Evolutionary conservation across 148 eudicot genomes (phyloP).

Genomic region (Nepenthes mirabilis): DNA sequence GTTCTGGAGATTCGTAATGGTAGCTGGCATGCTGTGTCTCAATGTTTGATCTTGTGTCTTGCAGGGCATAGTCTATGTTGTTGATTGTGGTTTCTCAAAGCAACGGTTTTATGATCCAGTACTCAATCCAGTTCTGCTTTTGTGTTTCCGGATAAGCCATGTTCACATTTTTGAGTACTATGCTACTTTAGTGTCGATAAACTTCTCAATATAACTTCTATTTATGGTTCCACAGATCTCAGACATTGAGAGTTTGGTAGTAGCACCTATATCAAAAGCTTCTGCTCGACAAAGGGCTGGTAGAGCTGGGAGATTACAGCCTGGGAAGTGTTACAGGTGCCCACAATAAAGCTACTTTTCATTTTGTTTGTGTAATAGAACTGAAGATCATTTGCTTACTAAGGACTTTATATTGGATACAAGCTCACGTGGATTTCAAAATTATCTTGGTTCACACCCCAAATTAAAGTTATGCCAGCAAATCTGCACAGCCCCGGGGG

Average conservation of each 20-base stretch:
- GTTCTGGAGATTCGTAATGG: background rate
- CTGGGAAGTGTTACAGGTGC: slow-evolving; percentile 95
- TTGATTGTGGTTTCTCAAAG: slow-evolving; percentile 96
- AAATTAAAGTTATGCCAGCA: too few species aligned
- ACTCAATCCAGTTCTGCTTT: slow-evolving; percentile 7
- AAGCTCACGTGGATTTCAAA: too few species aligned
- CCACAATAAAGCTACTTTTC: background rate
- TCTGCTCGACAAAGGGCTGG: slow-evolving; percentile 98
- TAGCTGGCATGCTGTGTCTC: background rate
- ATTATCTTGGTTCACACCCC: too few species aligned
- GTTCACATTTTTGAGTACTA: background rate
- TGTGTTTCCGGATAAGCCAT: background rate
- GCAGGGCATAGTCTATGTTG: slow-evolving; percentile 92
- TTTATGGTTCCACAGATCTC: slow-evolving; percentile 34
- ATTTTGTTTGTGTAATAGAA: background rate
- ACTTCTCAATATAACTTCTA: background rate
- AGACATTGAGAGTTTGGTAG: slow-evolving; percentile 86
- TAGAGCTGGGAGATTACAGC: slow-evolving; percentile 94
- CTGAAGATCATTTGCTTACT: too few species aligned
- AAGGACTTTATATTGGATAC: too few species aligned
- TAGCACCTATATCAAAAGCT: slow-evolving; percentile 94
- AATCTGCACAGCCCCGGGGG: too few species aligned
- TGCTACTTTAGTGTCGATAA: background rate
- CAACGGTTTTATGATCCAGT: slow-evolving; percentile 96
- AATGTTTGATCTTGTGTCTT: slow-evolving; percentile 3